Evolutionary conservation across 495 filamentous ascomycete genomes (phyloP).

Genomic region (Pyrenula massariospora): DNA sequence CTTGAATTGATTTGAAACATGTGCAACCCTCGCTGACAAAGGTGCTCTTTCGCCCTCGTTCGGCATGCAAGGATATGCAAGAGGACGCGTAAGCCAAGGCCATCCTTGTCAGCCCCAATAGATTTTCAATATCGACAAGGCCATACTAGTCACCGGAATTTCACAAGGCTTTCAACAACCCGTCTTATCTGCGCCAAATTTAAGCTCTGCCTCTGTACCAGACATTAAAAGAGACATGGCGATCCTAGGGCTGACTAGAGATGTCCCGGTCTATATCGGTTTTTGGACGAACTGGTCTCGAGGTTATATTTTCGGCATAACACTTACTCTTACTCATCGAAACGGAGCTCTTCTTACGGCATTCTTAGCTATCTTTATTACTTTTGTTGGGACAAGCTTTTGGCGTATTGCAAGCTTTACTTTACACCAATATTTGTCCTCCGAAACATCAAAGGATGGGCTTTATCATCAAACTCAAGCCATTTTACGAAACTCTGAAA

Average conservation of each 20-base stretch:
- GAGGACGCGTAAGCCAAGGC: too few species aligned
- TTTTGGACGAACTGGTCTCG: slow-evolving; percentile 12
- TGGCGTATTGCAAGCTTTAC: slow-evolving; percentile 14
- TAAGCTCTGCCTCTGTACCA: too few species aligned
- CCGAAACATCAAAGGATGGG: slow-evolving; percentile 1
- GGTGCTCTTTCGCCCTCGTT: too few species aligned
- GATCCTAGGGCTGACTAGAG: not conserved
- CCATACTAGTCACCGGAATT: too few species aligned
- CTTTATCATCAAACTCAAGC: slow-evolving; percentile 5
- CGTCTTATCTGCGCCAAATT: too few species aligned
- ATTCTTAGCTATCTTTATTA: slow-evolving; percentile 9
- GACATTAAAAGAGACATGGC: not conserved
- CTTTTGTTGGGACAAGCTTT: slow-evolving; percentile 5
- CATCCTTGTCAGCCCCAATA: too few species aligned
- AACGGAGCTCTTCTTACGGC: slow-evolving; percentile 7
- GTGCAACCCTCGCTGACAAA: too few species aligned
- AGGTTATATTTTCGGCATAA: slow-evolving; percentile 6
- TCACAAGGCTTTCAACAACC: too few species aligned
- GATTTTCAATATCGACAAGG: too few species aligned
- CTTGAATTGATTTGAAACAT: too few species aligned
- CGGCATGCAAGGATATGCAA: too few species aligned
- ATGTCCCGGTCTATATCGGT: slow-evolving; percentile 4
- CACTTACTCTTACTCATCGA: slow-evolving; percentile 6
- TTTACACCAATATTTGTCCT: slow-evolving; percentile 18
- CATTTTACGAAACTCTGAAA: slow-evolving; percentile 4